Evolutionary conservation across 345 rosid genomes (phyloP), one percentile per base, ranked within the genome.

Genomic region (Eucalyptus pauciflora): DNA sequence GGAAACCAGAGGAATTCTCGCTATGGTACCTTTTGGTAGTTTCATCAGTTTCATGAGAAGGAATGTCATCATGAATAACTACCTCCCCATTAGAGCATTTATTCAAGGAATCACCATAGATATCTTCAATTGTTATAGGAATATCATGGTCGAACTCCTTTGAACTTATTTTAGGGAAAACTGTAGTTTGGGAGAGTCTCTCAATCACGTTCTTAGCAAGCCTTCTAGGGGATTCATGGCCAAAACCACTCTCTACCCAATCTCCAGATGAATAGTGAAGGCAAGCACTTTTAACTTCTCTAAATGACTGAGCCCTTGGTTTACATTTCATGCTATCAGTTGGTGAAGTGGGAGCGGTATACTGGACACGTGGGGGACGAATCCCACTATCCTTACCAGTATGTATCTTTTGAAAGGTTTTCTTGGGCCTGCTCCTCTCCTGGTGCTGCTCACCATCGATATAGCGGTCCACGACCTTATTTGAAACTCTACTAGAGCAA

Each of bases 361-460:
- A 89, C 50, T 95, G 98, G 90, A 91, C 92, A 76, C 94, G 92
- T 27, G 99, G 98, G 8, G 98, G 98, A 89, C 92, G 97, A 91
- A 90, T 93, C 90, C 95, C 92, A 67, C 89, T 93, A 45, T 91
- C 90, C 60, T 87, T 91, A 85, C 93, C 95, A 62, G 88, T 87
- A 91, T 90, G 86, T 89, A 90, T 91, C 91, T 93, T 94, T 85
- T 60, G 93, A 81, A 94, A 91, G 89, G 86, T 86, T 76, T 92
- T 95, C 89, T 92, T 92, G 69, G 92, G 91, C 92, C 92, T 92
- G 88, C 92, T 93, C 62, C 91, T 94, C 89, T 94, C 98, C 83
- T 91, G 93, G 88, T 93, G 94, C 91, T 97, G 97, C 91, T 98
- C 99, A 64, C 98, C 99, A 92, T 96, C 99, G 62, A 98, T 97